These are phyloP conservation scores for Lanmaoa pseudosensibilis DNA, from an alignment of 768 basidiomycete species.

Conservation along the genomic window DNA sequence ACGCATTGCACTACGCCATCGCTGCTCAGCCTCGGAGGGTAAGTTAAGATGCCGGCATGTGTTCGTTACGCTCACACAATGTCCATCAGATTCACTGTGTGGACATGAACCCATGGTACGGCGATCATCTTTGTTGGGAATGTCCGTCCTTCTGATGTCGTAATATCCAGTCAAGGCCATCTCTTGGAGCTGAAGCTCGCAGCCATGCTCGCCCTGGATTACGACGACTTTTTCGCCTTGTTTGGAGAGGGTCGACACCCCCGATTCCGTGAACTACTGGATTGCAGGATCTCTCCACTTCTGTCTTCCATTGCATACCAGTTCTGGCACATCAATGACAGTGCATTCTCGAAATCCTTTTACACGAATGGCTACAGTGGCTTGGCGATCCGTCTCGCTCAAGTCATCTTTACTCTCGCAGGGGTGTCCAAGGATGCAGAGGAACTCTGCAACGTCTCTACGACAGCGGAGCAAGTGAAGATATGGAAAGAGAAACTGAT, in stretches of 20 bases:
- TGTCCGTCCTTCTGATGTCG: neutral
- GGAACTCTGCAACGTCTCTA: constrained; percentile 52
- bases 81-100: constrained; percentile 59
- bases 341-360: constrained; percentile 52
- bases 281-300: constrained; percentile 59
- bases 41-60: constrained; percentile 11
- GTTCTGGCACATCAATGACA: constrained; percentile 68
- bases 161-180: constrained; percentile 58
- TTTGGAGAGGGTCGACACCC: constrained; percentile 67
- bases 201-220: constrained; percentile 52
- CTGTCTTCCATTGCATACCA: constrained; percentile 74
- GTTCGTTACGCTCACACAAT: neutral
- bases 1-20: constrained; percentile 77
- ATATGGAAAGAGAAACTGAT: constrained; percentile 63
- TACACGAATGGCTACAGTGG: constrained; percentile 70
- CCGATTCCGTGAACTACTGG: constrained; percentile 59
- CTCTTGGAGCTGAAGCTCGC: constrained; percentile 79
- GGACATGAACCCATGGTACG: constrained; percentile 67
- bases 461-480: constrained; percentile 53
- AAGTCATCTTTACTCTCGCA: constrained; percentile 55
- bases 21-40: constrained; percentile 57
- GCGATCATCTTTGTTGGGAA: neutral
- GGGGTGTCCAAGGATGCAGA: constrained; percentile 58
- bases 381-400: constrained; percentile 63
- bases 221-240: constrained; percentile 62